Base-by-base conservation (phyloP, 2,329 filamentous ascomycete genomes). In the Nannizzia gypsea region DNA sequence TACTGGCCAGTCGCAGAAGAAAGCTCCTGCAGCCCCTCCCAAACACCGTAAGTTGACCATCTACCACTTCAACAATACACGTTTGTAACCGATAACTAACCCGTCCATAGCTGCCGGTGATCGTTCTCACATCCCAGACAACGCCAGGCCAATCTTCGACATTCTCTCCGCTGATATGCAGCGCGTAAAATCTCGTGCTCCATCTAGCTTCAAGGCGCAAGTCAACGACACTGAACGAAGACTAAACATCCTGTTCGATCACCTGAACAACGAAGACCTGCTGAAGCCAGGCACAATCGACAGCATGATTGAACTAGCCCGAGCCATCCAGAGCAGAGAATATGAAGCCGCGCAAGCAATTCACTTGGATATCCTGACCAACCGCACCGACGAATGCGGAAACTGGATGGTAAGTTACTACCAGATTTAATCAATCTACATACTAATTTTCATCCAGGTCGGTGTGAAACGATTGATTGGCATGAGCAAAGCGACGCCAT, bases 171-270 rank as follows among this genome's bases (percentile, higher is more conserved):
- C 82, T 34, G 92, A 97, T 67, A 90, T 97, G 83, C 86, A 92
- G 67, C 88, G 90, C 36, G 88, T 99, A 59, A 91, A 91, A 62
- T 77, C 85, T 34, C 87, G 89, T 66, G 93, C 93, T 0, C 93
- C 93, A 17, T 79, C 86, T n/a, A 85, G 86, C 15, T 96, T 93
- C 76, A 86, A 89, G 64, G 81, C 85, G 13, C 91, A 97, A 71
- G 90, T 99, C 20, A 88, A 90, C 67, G 93, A 97, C 71, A 93
- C 91, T 1, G 89, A 96, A 72, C 96, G 96, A 76, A 85, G 93
- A 28, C 81, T 99, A 61, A 89, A 88, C 67, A 85, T 96, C 56
- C 78, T 99, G n/a, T 97, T 96, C 71, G 92, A 99, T 70, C 90
- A 96, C 72, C 80, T 99, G 54, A 99, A 97, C 80, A 97, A 97